Conservation (phyloP, 202 grass and related monocot species). For the Brachypodium distachyon region DNA sequence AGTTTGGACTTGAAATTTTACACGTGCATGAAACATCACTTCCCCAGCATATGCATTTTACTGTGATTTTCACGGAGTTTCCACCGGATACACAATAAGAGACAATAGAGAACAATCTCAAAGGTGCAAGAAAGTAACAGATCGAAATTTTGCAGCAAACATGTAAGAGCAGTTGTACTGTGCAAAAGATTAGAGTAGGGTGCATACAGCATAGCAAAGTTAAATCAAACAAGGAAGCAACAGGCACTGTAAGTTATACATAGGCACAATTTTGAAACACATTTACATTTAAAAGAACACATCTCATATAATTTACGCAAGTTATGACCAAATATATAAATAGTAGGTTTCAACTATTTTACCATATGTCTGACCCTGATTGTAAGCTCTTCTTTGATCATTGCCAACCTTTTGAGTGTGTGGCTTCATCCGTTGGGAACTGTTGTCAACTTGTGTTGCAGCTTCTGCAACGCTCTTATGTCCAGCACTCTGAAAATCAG, state of each 20-base stretch:
- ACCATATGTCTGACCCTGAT: conserved; percentile 37
- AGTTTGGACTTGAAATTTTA: too few relatives aligned
- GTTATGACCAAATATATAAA: background rate
- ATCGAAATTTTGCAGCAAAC: background rate
- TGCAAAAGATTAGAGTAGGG: background rate
- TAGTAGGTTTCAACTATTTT: background rate
- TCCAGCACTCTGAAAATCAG: conserved; percentile 39
- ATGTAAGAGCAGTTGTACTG: background rate
- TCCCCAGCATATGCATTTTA: too few relatives aligned
- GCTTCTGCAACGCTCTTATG: conserved; percentile 36
- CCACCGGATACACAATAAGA: background rate
- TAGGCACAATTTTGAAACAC: background rate
- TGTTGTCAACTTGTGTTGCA: conserved; percentile 26
- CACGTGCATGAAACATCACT: too few relatives aligned
- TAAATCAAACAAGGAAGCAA: background rate
- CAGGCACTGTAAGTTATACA: background rate
- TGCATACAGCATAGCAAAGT: too few relatives aligned
- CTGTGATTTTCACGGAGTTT: too few relatives aligned
- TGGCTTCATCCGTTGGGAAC: conserved; percentile 34
- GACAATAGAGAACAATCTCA: background rate
- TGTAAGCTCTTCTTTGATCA: conserved; percentile 36
- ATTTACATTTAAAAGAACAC: background rate
- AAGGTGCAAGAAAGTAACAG: background rate
- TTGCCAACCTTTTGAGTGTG: conserved; percentile 21
- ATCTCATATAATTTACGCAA: background rate